Conservation (phyloP, 495 filamentous ascomycete genomes). For the Neurospora sp. region DNA sequence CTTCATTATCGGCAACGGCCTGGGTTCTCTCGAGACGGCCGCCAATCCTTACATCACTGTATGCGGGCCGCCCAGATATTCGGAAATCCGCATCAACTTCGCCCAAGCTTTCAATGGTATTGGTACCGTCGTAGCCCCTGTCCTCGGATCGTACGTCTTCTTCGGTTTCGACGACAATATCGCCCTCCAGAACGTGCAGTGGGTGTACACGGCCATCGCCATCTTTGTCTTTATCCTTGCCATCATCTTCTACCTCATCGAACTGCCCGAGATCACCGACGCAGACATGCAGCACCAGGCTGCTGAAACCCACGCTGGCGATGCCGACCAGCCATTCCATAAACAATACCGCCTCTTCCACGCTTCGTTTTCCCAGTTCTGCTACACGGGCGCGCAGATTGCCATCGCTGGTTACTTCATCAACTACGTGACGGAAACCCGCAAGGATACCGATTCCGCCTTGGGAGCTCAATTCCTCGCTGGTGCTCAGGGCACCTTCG, state of each 20-base stretch:
- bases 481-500: constrained; percentile 56
- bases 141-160: constrained; percentile 58
- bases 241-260: constrained; percentile 51
- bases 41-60: constrained; percentile 44
- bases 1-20: constrained; percentile 59
- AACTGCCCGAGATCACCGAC: constrained; percentile 64
- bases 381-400: constrained; percentile 61
- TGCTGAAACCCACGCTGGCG: constrained; percentile 31
- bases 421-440: constrained; percentile 25
- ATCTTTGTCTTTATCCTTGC: constrained; percentile 57
- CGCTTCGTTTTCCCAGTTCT: constrained; percentile 58
- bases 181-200: constrained; percentile 53
- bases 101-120: constrained; percentile 60
- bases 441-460: constrained; percentile 9
- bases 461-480: constrained; percentile 45
- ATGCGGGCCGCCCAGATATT: constrained; percentile 58
- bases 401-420: constrained; percentile 45
- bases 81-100: constrained; percentile 60
- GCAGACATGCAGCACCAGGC: constrained; percentile 52
- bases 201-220: constrained; percentile 66
- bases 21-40: constrained; percentile 59
- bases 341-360: constrained; percentile 60
- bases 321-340: constrained; percentile 41
- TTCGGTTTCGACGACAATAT: constrained; percentile 46
- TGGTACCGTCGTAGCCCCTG: constrained; percentile 50